Base-by-base conservation (phyloP, 345 rosid species). In the Raphanus sativus region DNA sequence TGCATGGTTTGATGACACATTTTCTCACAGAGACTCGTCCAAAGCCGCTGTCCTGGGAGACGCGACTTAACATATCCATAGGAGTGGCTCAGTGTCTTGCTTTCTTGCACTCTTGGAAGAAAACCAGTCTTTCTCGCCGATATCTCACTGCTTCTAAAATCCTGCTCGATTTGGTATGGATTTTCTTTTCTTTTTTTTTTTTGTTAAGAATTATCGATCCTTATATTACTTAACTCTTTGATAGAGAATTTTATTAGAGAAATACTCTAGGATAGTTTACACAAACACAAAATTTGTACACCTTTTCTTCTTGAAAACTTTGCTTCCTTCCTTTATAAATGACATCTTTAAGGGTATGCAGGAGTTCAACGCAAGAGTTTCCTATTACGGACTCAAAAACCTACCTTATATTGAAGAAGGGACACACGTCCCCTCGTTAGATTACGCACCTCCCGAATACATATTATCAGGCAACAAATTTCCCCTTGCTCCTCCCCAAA, bases 361-460 rank as follows among this genome's bases (percentile, higher is more conserved):
- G 61, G 61, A 56, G 11, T 56, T 56, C 61, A 21, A 24, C 13
- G 29, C 61, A 9, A 52, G 58, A 52, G 25, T 52, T 52, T 52
- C 58, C 25, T 52, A 52, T 52, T 52, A 16, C 8, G 58, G 58
- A 52, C 58, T 52, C 24, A 2, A 52, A 16, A 15, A 6, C 8
- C 58, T 52, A 21, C 13, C 29, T 56, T 21, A 3, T 9, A 2
- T 0, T 10, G 29, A 21, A 8, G 5, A 17, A 21, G 11, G 60
- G 11, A 17, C 60, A 24, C 60, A 55, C 10, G 60, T 55, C 60
- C 28, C 60, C 12, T 17, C 28, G 5, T 3, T 24, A 15, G 6
- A 52, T 50, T 55, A 55, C 28, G 60, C 60, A 56, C 61, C 61
- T 56, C 61, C 61, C 61, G 61, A 21, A 21, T 56, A 56, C 61